phyloP scores from a whole-genome alignment of 345 rosid species.

The Lepidium sativum region DNA sequence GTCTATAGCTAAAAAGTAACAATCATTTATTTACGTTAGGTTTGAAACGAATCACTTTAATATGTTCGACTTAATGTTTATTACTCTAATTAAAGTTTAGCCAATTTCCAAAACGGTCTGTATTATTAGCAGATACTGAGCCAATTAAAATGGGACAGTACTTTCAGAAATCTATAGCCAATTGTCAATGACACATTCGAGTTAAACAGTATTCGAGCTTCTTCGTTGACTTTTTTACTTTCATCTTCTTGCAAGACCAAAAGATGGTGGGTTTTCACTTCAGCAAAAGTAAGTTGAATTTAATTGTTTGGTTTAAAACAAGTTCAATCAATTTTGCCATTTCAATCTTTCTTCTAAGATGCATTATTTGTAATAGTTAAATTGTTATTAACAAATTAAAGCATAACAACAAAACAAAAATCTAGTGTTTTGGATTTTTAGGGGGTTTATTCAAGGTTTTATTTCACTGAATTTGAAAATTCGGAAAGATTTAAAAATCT shows the following conservation, averaged over 20 bases:
- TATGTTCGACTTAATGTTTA: conserved; percentile 10
- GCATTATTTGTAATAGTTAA: neutral
- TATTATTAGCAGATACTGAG: conserved; percentile 10
- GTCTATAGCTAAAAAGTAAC: neutral
- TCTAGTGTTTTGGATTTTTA: neutral
- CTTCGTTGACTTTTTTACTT: neutral
- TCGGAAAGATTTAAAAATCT: too few species aligned
- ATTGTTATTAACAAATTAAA: neutral
- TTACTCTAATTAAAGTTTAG: neutral
- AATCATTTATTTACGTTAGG: neutral
- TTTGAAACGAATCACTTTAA: conserved; percentile 3
- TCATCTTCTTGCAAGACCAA: conserved; percentile 4
- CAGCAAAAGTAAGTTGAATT: too few species aligned
- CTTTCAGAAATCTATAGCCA: neutral
- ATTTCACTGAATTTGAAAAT: too few species aligned
- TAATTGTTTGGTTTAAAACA: too few species aligned
- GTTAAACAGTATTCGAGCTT: neutral
- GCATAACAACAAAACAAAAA: neutral
- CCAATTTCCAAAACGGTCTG: conserved; percentile 21
- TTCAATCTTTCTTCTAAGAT: too few species aligned
- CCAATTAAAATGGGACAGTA: neutral
- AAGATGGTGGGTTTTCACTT: too few species aligned
- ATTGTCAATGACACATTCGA: neutral
- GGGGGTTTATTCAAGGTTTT: too few species aligned
- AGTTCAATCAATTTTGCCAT: too few species aligned